Percentiles rank a stretch among this genome's conserved stretches.
phyloP scores from a whole-genome alignment of 163 green algal genomes.

The Volvox carteri region DNA sequence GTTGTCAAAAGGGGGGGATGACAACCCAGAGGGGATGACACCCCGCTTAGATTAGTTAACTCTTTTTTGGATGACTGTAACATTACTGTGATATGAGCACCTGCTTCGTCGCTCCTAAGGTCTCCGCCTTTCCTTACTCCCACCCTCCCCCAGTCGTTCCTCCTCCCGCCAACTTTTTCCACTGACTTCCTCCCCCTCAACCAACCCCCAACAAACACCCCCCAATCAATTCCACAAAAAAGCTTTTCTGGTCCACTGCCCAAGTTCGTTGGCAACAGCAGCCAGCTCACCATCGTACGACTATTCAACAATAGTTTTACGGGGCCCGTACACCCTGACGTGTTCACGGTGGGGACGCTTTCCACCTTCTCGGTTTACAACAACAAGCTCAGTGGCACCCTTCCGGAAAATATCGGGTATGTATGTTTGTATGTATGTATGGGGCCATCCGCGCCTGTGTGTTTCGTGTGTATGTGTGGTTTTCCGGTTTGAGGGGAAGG shows the following conservation, averaged over 20 bases:
- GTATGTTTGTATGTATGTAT: neutral
- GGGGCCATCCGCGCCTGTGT: too few relatives aligned
- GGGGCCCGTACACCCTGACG: neutral
- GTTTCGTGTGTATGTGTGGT: too few relatives aligned
- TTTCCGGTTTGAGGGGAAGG: too few relatives aligned
- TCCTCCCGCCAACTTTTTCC: neutral
- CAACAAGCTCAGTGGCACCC: conserved; percentile 59
- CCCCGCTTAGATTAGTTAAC: too few relatives aligned
- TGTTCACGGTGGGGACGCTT: conserved; percentile 25
- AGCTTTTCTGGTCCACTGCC: conserved; percentile 19
- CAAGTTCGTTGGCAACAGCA: conserved; percentile 26
- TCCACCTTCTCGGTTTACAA: conserved; percentile 16
- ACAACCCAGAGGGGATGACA: too few relatives aligned
- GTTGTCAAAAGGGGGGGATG: too few relatives aligned
- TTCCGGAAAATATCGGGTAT: conserved; percentile 47
- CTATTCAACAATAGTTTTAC: conserved; percentile 6
- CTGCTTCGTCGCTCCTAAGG: neutral
- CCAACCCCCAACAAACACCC: too few relatives aligned
- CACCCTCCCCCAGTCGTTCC: neutral
- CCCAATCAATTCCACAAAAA: too few relatives aligned
- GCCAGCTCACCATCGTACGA: conserved; percentile 38
- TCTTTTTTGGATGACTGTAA: too few relatives aligned
- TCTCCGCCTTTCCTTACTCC: neutral
- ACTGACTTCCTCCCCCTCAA: too few relatives aligned
- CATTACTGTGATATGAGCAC: too few relatives aligned